Evolutionary conservation across 208 protist species (phyloP), one percentile per base, ranked within the genome.

Genomic region (Trypanosoma platydactyli): DNA sequence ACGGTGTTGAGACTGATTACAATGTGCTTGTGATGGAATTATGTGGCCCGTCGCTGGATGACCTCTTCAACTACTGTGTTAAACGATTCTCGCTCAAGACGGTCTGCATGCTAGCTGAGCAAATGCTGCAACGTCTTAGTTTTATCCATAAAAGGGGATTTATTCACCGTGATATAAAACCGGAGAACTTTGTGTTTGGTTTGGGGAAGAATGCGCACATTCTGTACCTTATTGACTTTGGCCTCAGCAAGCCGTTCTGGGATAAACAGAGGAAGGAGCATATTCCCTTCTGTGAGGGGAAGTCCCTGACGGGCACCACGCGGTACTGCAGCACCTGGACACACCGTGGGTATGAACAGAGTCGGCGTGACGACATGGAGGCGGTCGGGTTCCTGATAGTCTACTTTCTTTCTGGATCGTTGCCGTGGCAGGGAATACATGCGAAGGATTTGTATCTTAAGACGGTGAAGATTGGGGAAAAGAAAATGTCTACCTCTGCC

Each of bases 101-200:
- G 24, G 95, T 99, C n/a, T 86, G 99, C n/a, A 99, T 99, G 98
- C 65, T 99, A 0, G 99, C 97, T 1, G 98, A 99, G 54, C 98
- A 99, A 81, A 93, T 99, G 67, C 63, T 96, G 12, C 72, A 82
- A 11, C 86, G 91, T 12, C 82, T 96, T 40, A 80, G 95, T 70
- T 94, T 89, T 76, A 68, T 96, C 16, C 91, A 96, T 63, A 76
- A 77, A 6, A 80, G 79, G 27, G 87, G 88, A 48, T 89, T 96
- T 65, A 64, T 93, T 33, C 91, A 96, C 71, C 88, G 88, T 29
- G 91, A 96, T 65, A 92, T 96, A 58, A 96, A 96, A 76, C 88
- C 91, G 16, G 91, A 96, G 48, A 96, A 96, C 67, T 94, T 96
- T 71, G 80, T 92, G n/a, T 76, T 94, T 45, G 91, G 91, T 44